phyloP scores from a whole-genome alignment of 352 stramenopile species.

The Saprolegnia diclina region DNA sequence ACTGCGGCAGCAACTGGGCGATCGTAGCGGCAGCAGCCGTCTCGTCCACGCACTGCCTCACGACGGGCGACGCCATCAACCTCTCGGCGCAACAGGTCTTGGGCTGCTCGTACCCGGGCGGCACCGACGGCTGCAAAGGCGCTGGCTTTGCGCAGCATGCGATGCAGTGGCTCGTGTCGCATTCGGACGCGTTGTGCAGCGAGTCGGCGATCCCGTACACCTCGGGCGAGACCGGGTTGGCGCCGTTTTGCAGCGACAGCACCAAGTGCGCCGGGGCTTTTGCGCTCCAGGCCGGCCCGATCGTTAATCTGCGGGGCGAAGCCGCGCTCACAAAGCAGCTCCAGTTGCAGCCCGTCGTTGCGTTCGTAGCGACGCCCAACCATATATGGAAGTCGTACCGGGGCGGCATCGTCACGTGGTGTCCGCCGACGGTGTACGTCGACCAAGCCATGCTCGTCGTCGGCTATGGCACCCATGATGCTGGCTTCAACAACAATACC shows the following conservation, averaged over 20 bases:
- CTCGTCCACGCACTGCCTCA: slow-evolving; percentile 31
- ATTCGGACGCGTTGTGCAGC: slow-evolving; percentile 22
- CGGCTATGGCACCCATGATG: slow-evolving; percentile 33
- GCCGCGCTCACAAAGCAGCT: slow-evolving; percentile 42
- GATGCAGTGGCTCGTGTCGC: slow-evolving; percentile 37
- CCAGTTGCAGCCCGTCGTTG: slow-evolving; percentile 41
- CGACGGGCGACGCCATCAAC: slow-evolving; percentile 29
- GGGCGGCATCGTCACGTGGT: slow-evolving; percentile 42
- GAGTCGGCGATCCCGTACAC: slow-evolving; percentile 1
- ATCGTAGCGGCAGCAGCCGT: slow-evolving; percentile 34
- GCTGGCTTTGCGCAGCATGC: slow-evolving; percentile 50
- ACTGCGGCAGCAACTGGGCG: slow-evolving; percentile 42
- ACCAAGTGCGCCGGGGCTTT: not conserved
- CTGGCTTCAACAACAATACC: slow-evolving; percentile 27
- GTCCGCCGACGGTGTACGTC: slow-evolving; percentile 38
- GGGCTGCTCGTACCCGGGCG: slow-evolving; percentile 47
- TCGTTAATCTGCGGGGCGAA: slow-evolving; percentile 32
- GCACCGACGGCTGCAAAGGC: slow-evolving; percentile 41
- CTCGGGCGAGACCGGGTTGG: slow-evolving; percentile 30
- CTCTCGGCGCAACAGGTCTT: slow-evolving; percentile 66
- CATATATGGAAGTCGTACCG: slow-evolving; percentile 58
- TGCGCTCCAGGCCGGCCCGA: slow-evolving; percentile 25
- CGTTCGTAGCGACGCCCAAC: slow-evolving; percentile 54
- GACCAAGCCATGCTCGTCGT: slow-evolving; percentile 44
- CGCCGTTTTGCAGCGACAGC: slow-evolving; percentile 27